phyloP scores from a whole-genome alignment of 2,329 filamentous ascomycete genomes.

The Aspergillus proliferans region DNA sequence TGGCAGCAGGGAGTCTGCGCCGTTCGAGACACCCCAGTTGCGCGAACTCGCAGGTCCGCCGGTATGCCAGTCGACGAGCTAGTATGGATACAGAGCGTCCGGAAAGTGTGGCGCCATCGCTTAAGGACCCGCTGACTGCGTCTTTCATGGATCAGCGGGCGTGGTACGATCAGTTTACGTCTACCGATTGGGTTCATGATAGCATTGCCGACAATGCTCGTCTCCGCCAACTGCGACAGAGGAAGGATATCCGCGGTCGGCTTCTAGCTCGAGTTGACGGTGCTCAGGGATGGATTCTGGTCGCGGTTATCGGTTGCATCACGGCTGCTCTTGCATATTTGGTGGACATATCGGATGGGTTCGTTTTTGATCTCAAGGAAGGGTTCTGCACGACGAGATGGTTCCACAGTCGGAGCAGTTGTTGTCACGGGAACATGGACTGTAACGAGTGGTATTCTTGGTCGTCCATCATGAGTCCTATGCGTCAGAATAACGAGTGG shows the following conservation, averaged over 20 bases:
- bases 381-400: slow-evolving; percentile 72
- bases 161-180: slow-evolving; percentile 98
- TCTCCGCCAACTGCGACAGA: slow-evolving; percentile 70
- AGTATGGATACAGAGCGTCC: slow-evolving; percentile 47
- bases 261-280: slow-evolving; percentile 72
- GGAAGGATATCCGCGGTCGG: slow-evolving; percentile 80
- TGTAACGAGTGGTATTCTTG: slow-evolving; percentile 59
- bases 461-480: slow-evolving; percentile 57
- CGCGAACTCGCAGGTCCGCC: slow-evolving; percentile 45
- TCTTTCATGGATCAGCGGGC: slow-evolving; percentile 76
- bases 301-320: slow-evolving; percentile 79
- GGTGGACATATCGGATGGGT: slow-evolving; percentile 79
- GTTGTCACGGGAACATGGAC: slow-evolving; percentile 50
- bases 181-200: slow-evolving; percentile 97
- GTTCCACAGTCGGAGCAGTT: slow-evolving; percentile 65
- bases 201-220: slow-evolving; percentile 91
- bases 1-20: slow-evolving; percentile 31
- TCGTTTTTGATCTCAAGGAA: slow-evolving; percentile 84
- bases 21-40: slow-evolving; percentile 44
- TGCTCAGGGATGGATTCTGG: slow-evolving; percentile 88
- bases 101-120: slow-evolving; percentile 31
- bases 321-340: slow-evolving; percentile 82
- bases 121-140: slow-evolving; percentile 48
- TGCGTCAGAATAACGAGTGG: slow-evolving; percentile 47
- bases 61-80: slow-evolving; percentile 45